Conservation (phyloP, 805 yeast genomes). For the Candida silvicultrix region DNA sequence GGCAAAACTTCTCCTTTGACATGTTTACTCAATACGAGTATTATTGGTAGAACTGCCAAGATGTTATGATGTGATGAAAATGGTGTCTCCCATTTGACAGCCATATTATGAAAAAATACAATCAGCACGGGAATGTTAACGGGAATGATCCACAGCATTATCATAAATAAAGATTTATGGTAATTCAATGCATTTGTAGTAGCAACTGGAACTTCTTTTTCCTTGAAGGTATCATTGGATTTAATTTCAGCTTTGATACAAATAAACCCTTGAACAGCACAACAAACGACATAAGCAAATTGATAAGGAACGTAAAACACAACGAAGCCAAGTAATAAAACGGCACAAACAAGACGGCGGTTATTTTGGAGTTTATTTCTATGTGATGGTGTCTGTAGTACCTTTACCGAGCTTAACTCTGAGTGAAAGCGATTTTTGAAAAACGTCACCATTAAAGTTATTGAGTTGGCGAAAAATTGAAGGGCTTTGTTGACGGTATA, state of each 20-base stretch:
- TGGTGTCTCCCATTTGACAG: slow-evolving; percentile 75
- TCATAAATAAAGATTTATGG: slow-evolving; percentile 52
- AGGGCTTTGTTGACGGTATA: slow-evolving; percentile 23
- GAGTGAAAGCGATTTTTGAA: neutral
- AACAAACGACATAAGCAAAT: slow-evolving; percentile 59
- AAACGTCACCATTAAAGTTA: neutral
- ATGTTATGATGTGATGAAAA: slow-evolving; percentile 84
- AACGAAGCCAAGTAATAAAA: slow-evolving; percentile 37
- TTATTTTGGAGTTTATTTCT: slow-evolving; percentile 2
- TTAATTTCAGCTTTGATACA: slow-evolving; percentile 30
- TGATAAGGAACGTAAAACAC: slow-evolving; percentile 75
- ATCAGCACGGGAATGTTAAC: slow-evolving; percentile 71
- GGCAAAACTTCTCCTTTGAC: slow-evolving; percentile 44
- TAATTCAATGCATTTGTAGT: slow-evolving; percentile 32
- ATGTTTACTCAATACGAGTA: slow-evolving; percentile 51
- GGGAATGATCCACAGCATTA: slow-evolving; percentile 76
- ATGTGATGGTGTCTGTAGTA: neutral
- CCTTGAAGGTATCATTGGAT: slow-evolving; percentile 3
- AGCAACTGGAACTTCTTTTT: slow-evolving; percentile 4
- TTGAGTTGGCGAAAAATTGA: neutral
- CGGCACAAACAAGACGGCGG: slow-evolving; percentile 11
- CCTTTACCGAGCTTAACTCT: neutral
- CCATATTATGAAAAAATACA: slow-evolving; percentile 76
- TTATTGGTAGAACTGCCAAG: slow-evolving; percentile 68
- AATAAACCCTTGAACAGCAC: slow-evolving; percentile 51